A percentile compares a stretch with the other conserved stretches of the same genome.
These are phyloP conservation scores for Rhodotorula toruloides DNA, from an alignment of 768 basidiomycete genomes.

Conservation along the genomic window DNA sequence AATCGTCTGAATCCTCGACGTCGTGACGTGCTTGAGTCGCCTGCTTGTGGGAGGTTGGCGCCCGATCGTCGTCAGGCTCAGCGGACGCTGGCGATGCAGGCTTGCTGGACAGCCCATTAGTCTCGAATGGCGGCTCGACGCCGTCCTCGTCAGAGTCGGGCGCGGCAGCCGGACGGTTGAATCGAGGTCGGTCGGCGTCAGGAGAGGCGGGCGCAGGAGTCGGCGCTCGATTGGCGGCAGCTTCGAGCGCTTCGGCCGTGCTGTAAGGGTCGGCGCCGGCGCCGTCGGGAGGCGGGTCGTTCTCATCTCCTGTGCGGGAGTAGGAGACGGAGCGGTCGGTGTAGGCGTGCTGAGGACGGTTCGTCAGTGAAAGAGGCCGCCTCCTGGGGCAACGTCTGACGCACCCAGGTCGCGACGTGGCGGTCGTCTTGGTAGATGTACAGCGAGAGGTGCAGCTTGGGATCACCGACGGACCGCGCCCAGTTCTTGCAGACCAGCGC, in stretches of 20 bases:
- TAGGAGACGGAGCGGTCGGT: slow-evolving; percentile 35
- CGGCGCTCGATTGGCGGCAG: neutral
- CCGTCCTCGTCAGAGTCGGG: neutral
- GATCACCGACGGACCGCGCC: slow-evolving; percentile 17
- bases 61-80: no score
- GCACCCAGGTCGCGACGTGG: slow-evolving; percentile 32
- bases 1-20: slow-evolving; percentile 4
- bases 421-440: slow-evolving; percentile 25
- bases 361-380: neutral
- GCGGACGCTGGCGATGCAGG: neutral
- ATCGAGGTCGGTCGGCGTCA: slow-evolving; percentile 5
- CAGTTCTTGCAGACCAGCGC: slow-evolving; percentile 15
- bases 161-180: slow-evolving; percentile 19
- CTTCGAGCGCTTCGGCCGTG: slow-evolving; percentile 21
- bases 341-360: slow-evolving; percentile 23
- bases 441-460: slow-evolving; percentile 27
- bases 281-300: slow-evolving; percentile 12
- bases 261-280: slow-evolving; percentile 22
- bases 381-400: no score
- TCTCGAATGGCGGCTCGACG: neutral
- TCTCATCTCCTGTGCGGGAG: slow-evolving; percentile 21
- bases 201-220: neutral
- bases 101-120: neutral
- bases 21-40: no score
- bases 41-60: no score